phyloP scores from a whole-genome alignment of 2,329 filamentous ascomycete species.

The Laburnicola sp. region DNA sequence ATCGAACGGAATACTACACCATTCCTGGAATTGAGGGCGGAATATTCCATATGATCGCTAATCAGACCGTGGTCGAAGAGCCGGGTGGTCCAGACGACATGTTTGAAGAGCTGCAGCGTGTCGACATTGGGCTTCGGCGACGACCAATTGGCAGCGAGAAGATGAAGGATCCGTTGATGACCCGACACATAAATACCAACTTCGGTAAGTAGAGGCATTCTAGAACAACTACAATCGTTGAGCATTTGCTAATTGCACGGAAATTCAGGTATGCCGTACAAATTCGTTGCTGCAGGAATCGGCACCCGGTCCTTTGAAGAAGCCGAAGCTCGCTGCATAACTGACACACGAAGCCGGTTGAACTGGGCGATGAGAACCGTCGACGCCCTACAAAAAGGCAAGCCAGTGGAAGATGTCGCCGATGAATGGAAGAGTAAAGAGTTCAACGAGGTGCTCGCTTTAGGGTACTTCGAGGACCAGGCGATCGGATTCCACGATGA shows the following conservation, averaged over 20 bases:
- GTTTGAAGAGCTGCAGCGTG: constrained; percentile 53
- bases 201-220: constrained; percentile 47
- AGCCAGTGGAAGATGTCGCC: constrained; percentile 15
- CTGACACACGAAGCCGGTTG: constrained; percentile 56
- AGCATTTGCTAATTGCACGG: too few species aligned
- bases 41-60: constrained; percentile 62
- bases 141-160: constrained; percentile 16
- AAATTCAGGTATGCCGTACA: constrained; percentile 58
- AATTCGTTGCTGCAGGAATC: constrained; percentile 61
- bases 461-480: constrained; percentile 65
- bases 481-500: constrained; percentile 68
- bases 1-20: constrained; percentile 50
- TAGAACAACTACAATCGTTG: too few species aligned
- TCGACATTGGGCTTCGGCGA: constrained; percentile 43
- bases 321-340: constrained; percentile 47
- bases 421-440: constrained; percentile 32
- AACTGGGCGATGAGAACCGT: constrained; percentile 58
- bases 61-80: constrained; percentile 55
- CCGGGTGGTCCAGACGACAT: constrained; percentile 63
- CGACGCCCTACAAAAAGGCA: constrained; percentile 31
- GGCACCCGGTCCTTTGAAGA: constrained; percentile 27
- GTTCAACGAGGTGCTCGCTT: constrained; percentile 66
- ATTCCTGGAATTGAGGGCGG: constrained; percentile 52
- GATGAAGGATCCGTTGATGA: constrained; percentile 52
- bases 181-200: constrained; percentile 59